Evolutionary conservation across 805 yeast genomes (phyloP), one percentile per base, ranked within the genome.

Genomic region (Cephaloascus fragrans): DNA sequence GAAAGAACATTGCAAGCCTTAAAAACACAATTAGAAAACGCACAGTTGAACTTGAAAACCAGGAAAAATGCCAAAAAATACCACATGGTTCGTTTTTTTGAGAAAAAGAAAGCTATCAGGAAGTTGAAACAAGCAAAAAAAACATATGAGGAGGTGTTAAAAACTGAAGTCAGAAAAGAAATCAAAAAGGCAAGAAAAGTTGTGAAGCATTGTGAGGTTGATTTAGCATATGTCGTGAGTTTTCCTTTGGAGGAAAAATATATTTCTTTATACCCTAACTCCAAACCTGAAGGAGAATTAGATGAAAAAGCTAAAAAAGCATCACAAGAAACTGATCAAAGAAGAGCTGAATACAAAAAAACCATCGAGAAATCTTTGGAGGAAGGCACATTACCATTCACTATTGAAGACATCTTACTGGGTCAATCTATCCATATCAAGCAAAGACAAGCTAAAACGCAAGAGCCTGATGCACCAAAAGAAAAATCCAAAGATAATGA

Each of bases 41-140:
- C 75, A 15, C 67, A 70, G 43, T 44, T 57, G 31, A 59, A 60
- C 23, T 61, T 64, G 36, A 68, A 64, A 46, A 72, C 74, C 15
- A 72, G 69, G 45, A 67, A 71, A 39, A 61, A 67, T 32, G 75
- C 86, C 10, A 73, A 78, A 47, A 84, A 81, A 61, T 93, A 93
- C 56, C 96, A 87, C 55, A 88, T 87, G 89, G 87, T 93, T 37
- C 73, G 90, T 47, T 93, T 93, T 55, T 86, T 93, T 45, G 97
- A 89, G 58, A 77, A 73, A 53, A 86, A 87, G 62, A 89, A 88
- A 69, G 93, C 96, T 1, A 48, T 75, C 19, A 73, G 95, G 53
- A 73, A 67, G 41, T 75, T 84, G 52, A 83, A 80, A 46, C 71
- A 64, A 40, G 73, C 76, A 2, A 52, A 49, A 36, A 67, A 64